A percentile compares a stretch with the other conserved stretches of the same genome.
These are phyloP conservation scores for Cercospora citrullina DNA, from an alignment of 2,329 filamentous ascomycete genomes.

Conservation along the genomic window DNA sequence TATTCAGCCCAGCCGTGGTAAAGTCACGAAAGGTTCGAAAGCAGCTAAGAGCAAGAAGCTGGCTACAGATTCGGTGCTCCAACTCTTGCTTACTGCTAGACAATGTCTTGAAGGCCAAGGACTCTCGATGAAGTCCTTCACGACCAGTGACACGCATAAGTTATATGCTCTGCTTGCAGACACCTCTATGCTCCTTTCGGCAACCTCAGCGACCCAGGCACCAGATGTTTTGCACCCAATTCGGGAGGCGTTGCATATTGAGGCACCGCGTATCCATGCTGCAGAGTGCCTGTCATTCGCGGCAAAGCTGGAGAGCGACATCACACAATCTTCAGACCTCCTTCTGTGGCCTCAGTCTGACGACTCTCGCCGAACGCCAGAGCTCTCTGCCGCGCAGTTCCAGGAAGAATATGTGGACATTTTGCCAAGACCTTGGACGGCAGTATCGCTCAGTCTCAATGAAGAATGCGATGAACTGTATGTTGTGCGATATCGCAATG, in stretches of 20 bases:
- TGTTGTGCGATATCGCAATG: slow-evolving; percentile 78
- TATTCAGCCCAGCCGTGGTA: background rate
- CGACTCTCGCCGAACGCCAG: background rate
- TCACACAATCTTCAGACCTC: slow-evolving; percentile 39
- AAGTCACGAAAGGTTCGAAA: slow-evolving; percentile 5
- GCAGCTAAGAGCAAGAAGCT: slow-evolving; percentile 14
- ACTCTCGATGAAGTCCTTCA: slow-evolving; percentile 1
- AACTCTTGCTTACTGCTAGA: slow-evolving; percentile 24
- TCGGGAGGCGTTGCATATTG: slow-evolving; percentile 52
- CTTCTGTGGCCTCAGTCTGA: slow-evolving; percentile 44
- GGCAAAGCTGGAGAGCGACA: slow-evolving; percentile 52
- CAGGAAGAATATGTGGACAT: slow-evolving; percentile 81
- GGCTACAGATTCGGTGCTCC: slow-evolving; percentile 13
- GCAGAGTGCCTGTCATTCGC: slow-evolving; percentile 65
- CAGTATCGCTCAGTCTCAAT: slow-evolving; percentile 80
- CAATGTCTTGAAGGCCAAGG: slow-evolving; percentile 19
- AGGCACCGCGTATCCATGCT: slow-evolving; percentile 69
- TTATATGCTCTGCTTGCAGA: slow-evolving; percentile 65
- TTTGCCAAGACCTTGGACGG: slow-evolving; percentile 78
- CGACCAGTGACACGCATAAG: slow-evolving; percentile 37
- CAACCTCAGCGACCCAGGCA: slow-evolving; percentile 51
- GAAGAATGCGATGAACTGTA: slow-evolving; percentile 81
- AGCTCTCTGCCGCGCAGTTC: slow-evolving; percentile 53
- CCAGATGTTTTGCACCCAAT: slow-evolving; percentile 50
- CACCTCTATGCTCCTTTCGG: slow-evolving; percentile 65